Evolutionary conservation across 2,329 filamentous ascomycete genomes (phyloP), one percentile per base, ranked within the genome.

Genomic region (Penicillium corylophilum): DNA sequence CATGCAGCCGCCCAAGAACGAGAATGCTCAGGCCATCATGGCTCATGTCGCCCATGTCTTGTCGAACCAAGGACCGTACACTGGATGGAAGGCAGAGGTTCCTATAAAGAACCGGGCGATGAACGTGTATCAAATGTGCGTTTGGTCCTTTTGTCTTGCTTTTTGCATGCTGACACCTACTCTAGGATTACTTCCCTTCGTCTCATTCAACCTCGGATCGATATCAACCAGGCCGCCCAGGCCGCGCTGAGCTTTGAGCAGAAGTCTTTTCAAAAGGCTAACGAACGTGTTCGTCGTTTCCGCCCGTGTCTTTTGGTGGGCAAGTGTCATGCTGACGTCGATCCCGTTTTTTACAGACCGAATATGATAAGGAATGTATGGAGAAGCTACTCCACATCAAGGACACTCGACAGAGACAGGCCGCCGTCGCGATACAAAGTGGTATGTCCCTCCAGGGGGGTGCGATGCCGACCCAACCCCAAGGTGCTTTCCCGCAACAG

Each of bases 401-500:
- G 50, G 74, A 77, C 42, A 73, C 74, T 46, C 69, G 76, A 49
- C 66, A 71, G 23, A 70, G 74, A 58, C 75, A 77, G 53, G 70
- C 71, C 33, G 67, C 66, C 8, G 64, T 68, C 53, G 71, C 72
- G 49, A 46, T 60, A 22, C 72, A 76, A 55, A 67, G 63, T 50
- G 68, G 69, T 47, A 71, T 74, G 64, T 71, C 71, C 51, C 64
- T 67, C 44, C 71, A 72, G 53, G 64, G 63, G 13, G 65, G 61
- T 5, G 63, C 61, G 10, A 67, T 65, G 44, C 71, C 71, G 52
- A 74, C 74, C 54, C 72, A 74, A 55, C 68, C 72, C 20, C 64
- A 67, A 36, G 74, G 75, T 47, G 73, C 75, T 31, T 79, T 80
- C 53, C 73, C 77, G 12, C 72, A 76, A 18, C 78, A 80, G 51